Conservation (phyloP, 331 rosid species). For the Malus hybrid region DNA sequence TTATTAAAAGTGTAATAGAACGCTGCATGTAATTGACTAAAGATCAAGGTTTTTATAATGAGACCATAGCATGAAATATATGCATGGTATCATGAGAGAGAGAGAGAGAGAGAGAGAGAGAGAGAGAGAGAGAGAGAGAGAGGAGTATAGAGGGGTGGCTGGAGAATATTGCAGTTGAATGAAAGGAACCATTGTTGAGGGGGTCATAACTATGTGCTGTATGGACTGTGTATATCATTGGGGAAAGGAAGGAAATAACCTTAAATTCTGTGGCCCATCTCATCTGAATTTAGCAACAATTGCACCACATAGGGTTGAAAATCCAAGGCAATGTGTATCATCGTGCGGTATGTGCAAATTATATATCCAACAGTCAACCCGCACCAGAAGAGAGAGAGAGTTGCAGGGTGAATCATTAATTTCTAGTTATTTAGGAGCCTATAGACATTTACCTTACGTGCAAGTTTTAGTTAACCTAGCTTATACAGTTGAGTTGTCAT, state of each 20-base stretch:
- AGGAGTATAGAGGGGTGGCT: slow-evolving; percentile 31
- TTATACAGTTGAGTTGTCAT: slow-evolving; percentile 1
- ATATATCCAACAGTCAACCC: slow-evolving; percentile 14
- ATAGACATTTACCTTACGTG: slow-evolving; percentile 14
- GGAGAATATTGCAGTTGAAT: slow-evolving; percentile 58
- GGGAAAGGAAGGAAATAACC: slow-evolving; percentile 30
- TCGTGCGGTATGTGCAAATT: not conserved
- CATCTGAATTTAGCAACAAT: slow-evolving; percentile 28
- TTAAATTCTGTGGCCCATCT: slow-evolving; percentile 58
- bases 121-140: slow-evolving; percentile 33
- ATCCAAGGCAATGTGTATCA: slow-evolving; percentile 2
- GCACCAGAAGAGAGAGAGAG: not conserved
- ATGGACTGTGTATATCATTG: slow-evolving; percentile 23
- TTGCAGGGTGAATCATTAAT: slow-evolving; percentile 13
- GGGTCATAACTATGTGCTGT: slow-evolving; percentile 45
- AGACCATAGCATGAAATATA: not conserved
- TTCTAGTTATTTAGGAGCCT: slow-evolving; percentile 10
- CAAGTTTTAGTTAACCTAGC: slow-evolving; percentile 15
- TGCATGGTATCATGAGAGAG: slow-evolving; percentile 15
- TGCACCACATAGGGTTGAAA: slow-evolving; percentile 33
- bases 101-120: slow-evolving; percentile 6
- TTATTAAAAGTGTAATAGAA: not conserved
- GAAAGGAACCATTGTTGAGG: slow-evolving; percentile 46
- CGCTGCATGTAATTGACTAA: not conserved
- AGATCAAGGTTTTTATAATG: slow-evolving; percentile 21